phyloP scores from a whole-genome alignment of 352 stramenopile genomes.

The Pythium plurisporium region DNA sequence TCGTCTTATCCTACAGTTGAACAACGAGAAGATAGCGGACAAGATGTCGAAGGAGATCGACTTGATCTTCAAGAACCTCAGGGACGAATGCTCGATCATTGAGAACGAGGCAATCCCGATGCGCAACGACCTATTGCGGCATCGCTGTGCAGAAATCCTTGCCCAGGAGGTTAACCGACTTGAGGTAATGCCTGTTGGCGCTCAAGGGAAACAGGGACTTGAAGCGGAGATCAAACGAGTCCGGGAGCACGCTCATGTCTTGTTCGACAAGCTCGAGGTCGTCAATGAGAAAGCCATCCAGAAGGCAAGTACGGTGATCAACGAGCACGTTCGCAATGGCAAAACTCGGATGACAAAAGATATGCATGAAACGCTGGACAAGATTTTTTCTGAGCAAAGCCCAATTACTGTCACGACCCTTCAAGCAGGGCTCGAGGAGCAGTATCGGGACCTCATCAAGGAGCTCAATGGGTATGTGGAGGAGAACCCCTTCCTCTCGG shows the following conservation, averaged over 20 bases:
- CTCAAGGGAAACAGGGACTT: slow-evolving; percentile 41
- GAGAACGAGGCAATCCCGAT: slow-evolving; percentile 61
- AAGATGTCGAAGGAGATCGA: slow-evolving; percentile 54
- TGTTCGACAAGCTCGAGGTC: slow-evolving; percentile 75
- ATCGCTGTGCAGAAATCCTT: slow-evolving; percentile 49
- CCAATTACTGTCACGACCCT: slow-evolving; percentile 56
- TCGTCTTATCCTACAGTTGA: slow-evolving; percentile 57
- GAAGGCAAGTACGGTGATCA: slow-evolving; percentile 42
- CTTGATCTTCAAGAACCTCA: slow-evolving; percentile 45
- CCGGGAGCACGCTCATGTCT: slow-evolving; percentile 46
- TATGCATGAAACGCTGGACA: slow-evolving; percentile 57
- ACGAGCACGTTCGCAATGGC: slow-evolving; percentile 43
- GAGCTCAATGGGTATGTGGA: slow-evolving; percentile 25
- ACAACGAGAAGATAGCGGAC: slow-evolving; percentile 59
- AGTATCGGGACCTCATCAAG: slow-evolving; percentile 31
- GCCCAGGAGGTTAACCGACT: slow-evolving; percentile 41
- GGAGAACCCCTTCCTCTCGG: slow-evolving; percentile 31
- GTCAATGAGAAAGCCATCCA: slow-evolving; percentile 70
- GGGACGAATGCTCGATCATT: slow-evolving; percentile 48
- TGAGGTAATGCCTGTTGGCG: slow-evolving; percentile 40
- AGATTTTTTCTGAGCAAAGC: slow-evolving; percentile 40
- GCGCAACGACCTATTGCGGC: slow-evolving; percentile 41
- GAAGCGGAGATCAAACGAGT: slow-evolving; percentile 55
- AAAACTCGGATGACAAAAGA: slow-evolving; percentile 62
- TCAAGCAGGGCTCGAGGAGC: slow-evolving; percentile 52